These are phyloP conservation scores for Collybia mongolica DNA, from an alignment of 768 basidiomycete species.

Conservation along the genomic window DNA sequence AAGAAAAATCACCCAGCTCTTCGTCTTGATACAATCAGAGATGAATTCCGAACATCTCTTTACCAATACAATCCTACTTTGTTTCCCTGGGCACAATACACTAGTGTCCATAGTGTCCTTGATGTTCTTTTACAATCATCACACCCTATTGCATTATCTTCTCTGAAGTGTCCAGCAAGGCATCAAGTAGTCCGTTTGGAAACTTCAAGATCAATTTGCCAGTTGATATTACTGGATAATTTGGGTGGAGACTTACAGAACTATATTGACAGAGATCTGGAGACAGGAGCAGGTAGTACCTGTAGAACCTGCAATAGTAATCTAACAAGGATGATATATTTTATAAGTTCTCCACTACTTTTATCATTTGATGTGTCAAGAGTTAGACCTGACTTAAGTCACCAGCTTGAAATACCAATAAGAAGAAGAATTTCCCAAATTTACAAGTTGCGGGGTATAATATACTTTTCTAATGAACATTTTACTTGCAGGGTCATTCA, in stretches of 20 bases:
- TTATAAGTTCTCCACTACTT: background rate
- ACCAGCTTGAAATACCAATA: background rate
- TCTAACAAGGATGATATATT: background rate
- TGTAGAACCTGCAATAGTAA: background rate
- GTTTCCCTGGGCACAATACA: conserved; percentile 2
- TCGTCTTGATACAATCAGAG: background rate
- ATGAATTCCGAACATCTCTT: background rate
- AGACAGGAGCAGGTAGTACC: background rate
- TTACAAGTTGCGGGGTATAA: conserved; percentile 2
- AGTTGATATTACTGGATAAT: background rate
- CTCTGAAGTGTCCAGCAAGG: background rate
- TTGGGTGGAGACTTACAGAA: background rate
- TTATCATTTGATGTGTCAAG: background rate
- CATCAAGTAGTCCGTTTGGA: background rate
- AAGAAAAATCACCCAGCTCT: background rate
- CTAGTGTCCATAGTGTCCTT: background rate
- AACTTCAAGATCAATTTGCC: background rate
- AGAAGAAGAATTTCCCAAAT: background rate
- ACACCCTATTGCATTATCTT: background rate
- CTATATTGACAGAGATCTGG: too few relatives aligned
- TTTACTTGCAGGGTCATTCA: conserved; percentile 5
- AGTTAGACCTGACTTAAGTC: background rate
- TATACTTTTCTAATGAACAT: conserved; percentile 6
- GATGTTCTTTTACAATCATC: background rate
- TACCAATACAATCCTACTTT: background rate